Conservation (phyloP, 2,329 filamentous ascomycete species). For the Ceratocystiopsis minuta region DNA sequence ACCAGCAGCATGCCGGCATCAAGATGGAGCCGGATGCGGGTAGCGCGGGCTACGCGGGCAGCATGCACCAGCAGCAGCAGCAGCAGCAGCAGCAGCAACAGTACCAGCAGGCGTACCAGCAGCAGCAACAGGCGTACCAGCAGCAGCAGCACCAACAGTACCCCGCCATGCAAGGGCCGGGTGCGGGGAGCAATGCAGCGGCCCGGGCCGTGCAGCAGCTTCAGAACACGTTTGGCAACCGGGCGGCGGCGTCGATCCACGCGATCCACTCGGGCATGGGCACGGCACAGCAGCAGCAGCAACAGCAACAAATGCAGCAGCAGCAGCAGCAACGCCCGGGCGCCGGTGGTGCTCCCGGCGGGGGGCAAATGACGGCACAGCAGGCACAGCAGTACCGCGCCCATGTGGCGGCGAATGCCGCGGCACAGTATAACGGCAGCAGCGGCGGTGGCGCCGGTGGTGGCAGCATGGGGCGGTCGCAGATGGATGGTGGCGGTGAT, state of each 20-base stretch:
- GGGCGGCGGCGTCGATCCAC: slow-evolving; percentile 48
- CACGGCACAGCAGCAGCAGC: slow-evolving; percentile 8
- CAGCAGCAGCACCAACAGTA: too few relatives aligned
- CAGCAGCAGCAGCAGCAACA: too few relatives aligned
- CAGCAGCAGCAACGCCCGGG: slow-evolving; percentile 7
- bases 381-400: slow-evolving; percentile 19
- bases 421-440: slow-evolving; percentile 22
- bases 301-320: slow-evolving; percentile 8
- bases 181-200: slow-evolving; percentile 23
- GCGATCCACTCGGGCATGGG: slow-evolving; percentile 33
- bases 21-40: slow-evolving; percentile 7
- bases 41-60: too few relatives aligned
- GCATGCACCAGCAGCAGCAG: too few relatives aligned
- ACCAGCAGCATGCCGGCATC: slow-evolving; percentile 1
- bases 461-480: slow-evolving; percentile 30
- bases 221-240: slow-evolving; percentile 40
- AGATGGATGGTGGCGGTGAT: slow-evolving; percentile 60
- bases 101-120: too few relatives aligned
- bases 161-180: slow-evolving; percentile 4
- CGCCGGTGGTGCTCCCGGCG: background rate
- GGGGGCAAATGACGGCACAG: slow-evolving; percentile 11
- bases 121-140: too few relatives aligned
- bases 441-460: slow-evolving; percentile 10
- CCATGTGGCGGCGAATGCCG: slow-evolving; percentile 15
- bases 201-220: slow-evolving; percentile 38